Base-by-base conservation (phyloP, 1,284 basidiomycete species). In the Jaminaea rosea region DNA sequence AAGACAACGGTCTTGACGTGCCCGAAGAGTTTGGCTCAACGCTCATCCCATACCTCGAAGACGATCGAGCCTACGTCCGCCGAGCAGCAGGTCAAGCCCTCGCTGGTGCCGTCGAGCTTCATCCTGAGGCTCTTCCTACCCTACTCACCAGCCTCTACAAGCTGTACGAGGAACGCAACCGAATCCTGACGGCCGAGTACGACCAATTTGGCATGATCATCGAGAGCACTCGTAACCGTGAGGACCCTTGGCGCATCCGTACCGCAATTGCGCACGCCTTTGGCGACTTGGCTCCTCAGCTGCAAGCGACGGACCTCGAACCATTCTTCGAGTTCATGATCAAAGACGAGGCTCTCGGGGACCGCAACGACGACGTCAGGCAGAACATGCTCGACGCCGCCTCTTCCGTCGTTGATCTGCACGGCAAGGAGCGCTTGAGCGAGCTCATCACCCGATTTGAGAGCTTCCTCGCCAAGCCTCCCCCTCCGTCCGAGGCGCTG, bases 1-100 rank as follows among this genome's bases (percentile, higher is more conserved):
- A 94, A 53, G 94, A 98, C 66, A 98, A 98, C 64, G 92, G 88
- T 10, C 76, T 98, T 31, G 90, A 97, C 67, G 83, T 94, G 5
- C 83, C 87, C 0, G 86, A 88, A 63, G 75, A 74, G 3, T 94
- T 84, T 74, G 76, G 88, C 0, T 72, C 74, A 1, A 77, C 80
- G 39, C 77, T 97, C 15, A 72, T 89, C 9, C 73, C 76, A 0
- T 87, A 84, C 67, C 79, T 97, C 23, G 85, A 82, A 26, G 88
- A 97, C 67, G 80, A 85, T 0, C 84, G 86, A 66, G 79, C 79
- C 2, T 91, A 91, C 61, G 90, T 93, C 26, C 84, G 94, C 26
- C 78, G 79, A 4, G 84, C 84, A 52, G 75, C 81, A n/a, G 84
- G 88, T 0, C 75, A 77, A 10, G 85, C 88, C 1, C 80, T 98